phyloP scores from a whole-genome alignment of 2,329 filamentous ascomycete species.

The Nakataea oryzae region DNA sequence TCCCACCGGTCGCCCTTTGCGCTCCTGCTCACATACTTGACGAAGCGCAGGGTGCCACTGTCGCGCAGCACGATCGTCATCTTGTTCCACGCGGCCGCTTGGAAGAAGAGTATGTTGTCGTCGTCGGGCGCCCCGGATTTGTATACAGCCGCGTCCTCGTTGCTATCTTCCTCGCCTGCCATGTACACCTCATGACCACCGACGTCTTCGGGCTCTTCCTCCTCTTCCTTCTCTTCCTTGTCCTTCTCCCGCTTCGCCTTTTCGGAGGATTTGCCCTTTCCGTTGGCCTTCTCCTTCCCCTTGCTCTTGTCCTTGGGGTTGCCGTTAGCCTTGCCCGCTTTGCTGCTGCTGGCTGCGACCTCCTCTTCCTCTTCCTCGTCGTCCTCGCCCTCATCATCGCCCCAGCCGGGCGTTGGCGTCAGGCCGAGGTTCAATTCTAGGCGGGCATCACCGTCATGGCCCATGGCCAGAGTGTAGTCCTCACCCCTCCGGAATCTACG shows the following conservation, averaged over 20 bases:
- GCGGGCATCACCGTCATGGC: constrained; percentile 66
- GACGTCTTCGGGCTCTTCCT: constrained; percentile 27
- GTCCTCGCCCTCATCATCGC: constrained; percentile 38
- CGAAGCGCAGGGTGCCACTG: constrained; percentile 76
- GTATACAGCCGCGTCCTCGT: constrained; percentile 73
- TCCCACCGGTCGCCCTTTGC: constrained; percentile 92
- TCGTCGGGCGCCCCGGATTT: constrained; percentile 56
- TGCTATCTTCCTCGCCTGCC: constrained; percentile 68
- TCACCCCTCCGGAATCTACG: constrained; percentile 76
- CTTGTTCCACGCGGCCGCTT: constrained; percentile 70
- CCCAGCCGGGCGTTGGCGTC: constrained; percentile 80
- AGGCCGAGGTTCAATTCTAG: constrained; percentile 82
- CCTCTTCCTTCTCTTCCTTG: constrained; percentile 16
- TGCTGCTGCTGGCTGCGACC: constrained; percentile 6
- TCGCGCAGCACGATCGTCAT: constrained; percentile 86
- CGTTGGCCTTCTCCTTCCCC: constrained; percentile 15
- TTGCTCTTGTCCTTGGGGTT: constrained; percentile 22
- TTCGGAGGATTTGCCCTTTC: background rate
- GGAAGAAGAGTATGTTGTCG: constrained; percentile 55
- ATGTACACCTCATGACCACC: constrained; percentile 87
- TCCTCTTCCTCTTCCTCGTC: constrained; percentile 16
- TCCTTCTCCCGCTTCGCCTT: constrained; percentile 13
- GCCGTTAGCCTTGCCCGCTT: constrained; percentile 19
- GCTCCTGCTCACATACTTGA: constrained; percentile 82
- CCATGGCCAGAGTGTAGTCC: constrained; percentile 89